Base-by-base conservation (phyloP, 257 asterid genomes). In the Lavandula angustifolia region DNA sequence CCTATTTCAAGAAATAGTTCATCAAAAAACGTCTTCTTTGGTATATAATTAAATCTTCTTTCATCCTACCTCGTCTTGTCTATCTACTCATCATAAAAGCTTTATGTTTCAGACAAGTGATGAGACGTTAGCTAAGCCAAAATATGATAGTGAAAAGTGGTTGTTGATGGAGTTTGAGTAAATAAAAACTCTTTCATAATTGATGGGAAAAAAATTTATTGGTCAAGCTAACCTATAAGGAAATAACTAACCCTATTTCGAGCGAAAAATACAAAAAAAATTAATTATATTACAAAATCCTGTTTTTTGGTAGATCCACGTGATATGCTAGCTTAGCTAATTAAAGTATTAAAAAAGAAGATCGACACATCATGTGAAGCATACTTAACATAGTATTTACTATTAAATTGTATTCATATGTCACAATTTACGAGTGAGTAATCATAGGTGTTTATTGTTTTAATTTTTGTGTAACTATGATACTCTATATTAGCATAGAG, bases 151-250 rank as follows among this genome's bases (percentile, higher is more conserved):
- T 22, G n/a, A 75, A 62, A 68, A 62, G 51, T 46, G 65, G 44
- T 78, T 46, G 50, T 47, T 76, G 78, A 71, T 68, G 67, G 76
- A 80, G 76, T 77, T 78, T 62, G 66, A 70, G 71, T 29, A 71
- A 69, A n/a, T 38, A 69, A 41, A 54, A 78, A 51, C 70, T 72
- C 76, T 69, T 62, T 63, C 75, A 50, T 22, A 14, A 38, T 37
- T 17, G 37, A 70, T 70, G 82, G 66, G 70, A 60, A 50, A 32
- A 47, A 61, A 62, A 54, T 48, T 22, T 38, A 52, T 31, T 64
- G 48, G 68, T 72, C 72, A 62, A 47, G 40, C 41, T 27, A 71
- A 63, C 61, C 54, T 29, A 62, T 33, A 46, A 42, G 29, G 61
- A 54, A 68, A 59, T 54, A 49, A 37, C 47, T 37, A 59, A 68